Base-by-base conservation (phyloP, 495 filamentous ascomycete species). In the Talaromyces proteolyticus region DNA sequence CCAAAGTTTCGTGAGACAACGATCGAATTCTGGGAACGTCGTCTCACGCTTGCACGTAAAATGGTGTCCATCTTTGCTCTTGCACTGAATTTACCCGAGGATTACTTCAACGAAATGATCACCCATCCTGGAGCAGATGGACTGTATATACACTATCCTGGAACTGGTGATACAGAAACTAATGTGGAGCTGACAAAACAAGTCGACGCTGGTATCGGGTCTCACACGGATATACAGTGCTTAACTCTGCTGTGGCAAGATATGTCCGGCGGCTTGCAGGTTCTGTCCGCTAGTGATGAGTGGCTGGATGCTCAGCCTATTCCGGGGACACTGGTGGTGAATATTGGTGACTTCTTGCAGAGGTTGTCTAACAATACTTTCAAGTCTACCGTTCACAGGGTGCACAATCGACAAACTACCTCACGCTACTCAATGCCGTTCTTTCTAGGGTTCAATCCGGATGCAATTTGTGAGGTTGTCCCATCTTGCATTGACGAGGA, bases 281-380 rank as follows among this genome's bases (percentile, higher is more conserved):
- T 80, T 0, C 53, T 77, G 11, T 74, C 68, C 18, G 61, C 61
- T n/a, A 60, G 69, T 17, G 76, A 74, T 7, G 70, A 73, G 49
- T 82, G 77, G 79, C 58, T 84, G 14, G 73, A 74, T 55, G 79
- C 67, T 6, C 43, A 64, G n/a, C 81, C 80, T 0, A 64, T 82
- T 18, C 57, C 73, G 38, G 79, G 78, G 12, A 79, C 80, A 0
- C 60, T 82, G 11, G 82, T 85, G 3, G 79, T 87, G 26, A 86
- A 86, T 60, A 78, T 87, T 48, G 82, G 80, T 0, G 82, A 85
- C 55, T 80, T 82, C 54, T 66, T 86, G 66, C 76, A 80, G 70
- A 65, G 80, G 8, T 69, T 82, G 44, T 82, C 76, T 21, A 86
- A 85, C 54, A 76, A 80, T 56, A 59, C 65, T 46, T 81, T 82